Evolutionary conservation across 805 yeast species (phyloP), one percentile per base, ranked within the genome.

Genomic region (Pichia scutulata): DNA sequence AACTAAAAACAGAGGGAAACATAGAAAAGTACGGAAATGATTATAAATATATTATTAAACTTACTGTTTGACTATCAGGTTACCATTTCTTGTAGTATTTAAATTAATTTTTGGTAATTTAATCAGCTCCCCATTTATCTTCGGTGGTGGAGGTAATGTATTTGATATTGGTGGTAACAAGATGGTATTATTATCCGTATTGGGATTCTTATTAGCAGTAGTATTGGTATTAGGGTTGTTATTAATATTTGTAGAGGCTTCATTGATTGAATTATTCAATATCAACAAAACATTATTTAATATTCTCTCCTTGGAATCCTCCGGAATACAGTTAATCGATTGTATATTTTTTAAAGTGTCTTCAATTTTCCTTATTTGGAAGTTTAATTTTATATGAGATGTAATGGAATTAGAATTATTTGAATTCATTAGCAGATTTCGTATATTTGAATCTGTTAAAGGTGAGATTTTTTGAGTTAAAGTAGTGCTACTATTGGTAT

Each of bases 311-410:
- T 48, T 48, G 1, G 48, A 44, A 30, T 33, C 47, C 13, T 44
- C 39, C 1, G 51, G 26, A 0, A 48, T 48, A 5, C 23, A 41
- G 8, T 43, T 33, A n/a, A 43, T 28, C 3, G 33, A 28, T 24
- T 48, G 44, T 2, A 48, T 13, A 26, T 24, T 42, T n/a, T 39
- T 48, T 13, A 48, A 16, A 2, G 51, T 43, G 21, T 39, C 44
- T 48, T 48, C 51, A 8, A 48, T 48, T 26, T 19, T 42, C 10
- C 26, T 21, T 9, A 48, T 42, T 24, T 48, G 50, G 18, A 18
- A 12, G 16, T 41, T 45, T 5, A 28, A 45, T 2, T 26, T 39
- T 7, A 39, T 25, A n/a, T 45, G 37, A n/a, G 37, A 33, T 7
- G 37, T 33, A n/a, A 16, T 33, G 9, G n/a, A 33, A 13, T 13